Percentiles rank a stretch among this genome's conserved stretches.
Evolutionary conservation across 345 rosid species (phyloP).

Genomic region (Firmiana major): DNA sequence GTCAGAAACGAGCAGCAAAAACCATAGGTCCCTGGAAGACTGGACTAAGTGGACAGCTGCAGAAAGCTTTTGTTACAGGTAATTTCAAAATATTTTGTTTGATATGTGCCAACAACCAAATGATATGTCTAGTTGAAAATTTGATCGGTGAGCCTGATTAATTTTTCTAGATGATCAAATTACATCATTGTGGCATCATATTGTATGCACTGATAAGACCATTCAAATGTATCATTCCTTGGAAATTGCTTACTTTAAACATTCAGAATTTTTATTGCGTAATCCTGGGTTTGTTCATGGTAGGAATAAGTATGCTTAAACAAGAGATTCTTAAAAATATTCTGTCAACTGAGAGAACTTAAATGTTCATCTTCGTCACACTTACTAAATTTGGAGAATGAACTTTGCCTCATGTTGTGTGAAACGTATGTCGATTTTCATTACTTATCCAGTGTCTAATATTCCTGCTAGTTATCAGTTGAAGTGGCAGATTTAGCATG

Average conservation of each 20-base stretch:
- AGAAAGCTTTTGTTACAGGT: slow-evolving; percentile 91
- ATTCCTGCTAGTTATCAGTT: background rate
- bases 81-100: background rate
- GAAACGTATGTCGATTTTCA: background rate
- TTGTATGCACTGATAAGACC: background rate
- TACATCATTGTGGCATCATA: background rate
- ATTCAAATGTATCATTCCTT: background rate
- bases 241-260: background rate
- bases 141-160: background rate
- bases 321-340: background rate
- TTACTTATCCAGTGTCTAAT: background rate
- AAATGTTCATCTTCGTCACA: background rate
- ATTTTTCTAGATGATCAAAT: background rate
- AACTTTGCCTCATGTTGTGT: background rate
- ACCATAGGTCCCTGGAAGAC: slow-evolving; percentile 88
- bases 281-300: background rate
- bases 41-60: slow-evolving; percentile 93
- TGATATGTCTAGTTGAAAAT: background rate
- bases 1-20: slow-evolving; percentile 48
- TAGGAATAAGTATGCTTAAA: background rate
- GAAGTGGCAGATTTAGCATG: background rate
- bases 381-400: background rate
- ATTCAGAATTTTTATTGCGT: background rate
- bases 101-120: background rate
- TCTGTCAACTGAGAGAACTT: background rate